Conservation (phyloP, 2,329 filamentous ascomycete species). For the Cadophora luteo-olivacea region DNA sequence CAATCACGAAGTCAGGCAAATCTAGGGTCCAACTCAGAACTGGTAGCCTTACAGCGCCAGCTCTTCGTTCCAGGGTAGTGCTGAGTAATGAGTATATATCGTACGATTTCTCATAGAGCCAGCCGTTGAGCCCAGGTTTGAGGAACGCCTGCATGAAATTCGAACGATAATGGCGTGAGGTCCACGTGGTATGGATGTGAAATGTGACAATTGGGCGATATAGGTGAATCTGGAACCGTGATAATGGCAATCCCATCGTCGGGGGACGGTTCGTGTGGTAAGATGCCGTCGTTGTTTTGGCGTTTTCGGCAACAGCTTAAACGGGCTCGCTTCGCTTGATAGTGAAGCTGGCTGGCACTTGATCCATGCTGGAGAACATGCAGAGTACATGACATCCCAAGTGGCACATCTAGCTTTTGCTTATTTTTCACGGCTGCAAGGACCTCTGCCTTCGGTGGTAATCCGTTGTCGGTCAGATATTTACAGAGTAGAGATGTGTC, state of each 20-base stretch:
- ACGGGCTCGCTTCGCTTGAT: not conserved
- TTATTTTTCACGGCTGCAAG: not conserved
- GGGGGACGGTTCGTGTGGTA: not conserved
- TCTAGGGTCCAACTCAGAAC: not conserved
- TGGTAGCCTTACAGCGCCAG: constrained; percentile 10
- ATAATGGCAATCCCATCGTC: not conserved
- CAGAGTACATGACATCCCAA: not conserved
- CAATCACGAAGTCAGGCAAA: not conserved
- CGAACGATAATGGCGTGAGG: not conserved
- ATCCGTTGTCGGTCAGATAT: not conserved
- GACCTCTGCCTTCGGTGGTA: not conserved
- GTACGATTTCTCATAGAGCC: not conserved
- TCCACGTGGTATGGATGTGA: not conserved
- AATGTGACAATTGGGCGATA: not conserved
- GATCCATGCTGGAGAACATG: not conserved
- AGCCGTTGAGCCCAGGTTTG: not conserved
- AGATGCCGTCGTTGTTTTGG: not conserved
- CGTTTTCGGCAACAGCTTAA: not conserved
- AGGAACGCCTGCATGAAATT: not conserved
- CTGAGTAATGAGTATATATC: constrained; percentile 4
- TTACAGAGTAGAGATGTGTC: too few relatives aligned
- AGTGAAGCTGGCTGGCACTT: not conserved
- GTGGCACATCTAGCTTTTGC: not conserved
- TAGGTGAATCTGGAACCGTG: not conserved
- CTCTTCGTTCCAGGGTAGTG: not conserved